A percentile compares a stretch with the other conserved stretches of the same genome.
Conservation (phyloP, 2,329 filamentous ascomycete species). For the Aspergillus sp. region DNA sequence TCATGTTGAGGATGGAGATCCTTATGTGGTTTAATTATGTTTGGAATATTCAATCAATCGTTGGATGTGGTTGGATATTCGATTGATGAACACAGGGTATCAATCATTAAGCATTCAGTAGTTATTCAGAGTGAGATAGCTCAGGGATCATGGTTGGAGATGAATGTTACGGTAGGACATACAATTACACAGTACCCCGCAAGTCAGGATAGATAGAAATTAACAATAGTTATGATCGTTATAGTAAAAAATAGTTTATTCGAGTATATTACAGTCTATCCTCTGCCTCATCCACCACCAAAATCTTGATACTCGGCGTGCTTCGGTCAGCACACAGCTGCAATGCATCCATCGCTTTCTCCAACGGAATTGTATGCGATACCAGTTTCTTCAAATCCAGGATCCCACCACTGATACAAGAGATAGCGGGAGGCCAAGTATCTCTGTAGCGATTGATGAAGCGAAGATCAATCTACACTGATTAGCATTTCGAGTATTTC, state of each 20-base stretch:
- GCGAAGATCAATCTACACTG: constrained; percentile 56
- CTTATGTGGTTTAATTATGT: too few relatives aligned
- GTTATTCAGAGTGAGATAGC: too few relatives aligned
- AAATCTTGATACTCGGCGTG: constrained; percentile 57
- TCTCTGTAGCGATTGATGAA: constrained; percentile 69
- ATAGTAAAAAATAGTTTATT: not conserved
- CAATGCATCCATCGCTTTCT: constrained; percentile 57
- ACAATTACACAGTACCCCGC: too few relatives aligned
- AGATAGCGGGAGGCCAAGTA: constrained; percentile 64
- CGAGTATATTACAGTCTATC: constrained; percentile 2
- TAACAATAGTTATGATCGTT: not conserved
- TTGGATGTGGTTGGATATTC: too few relatives aligned
- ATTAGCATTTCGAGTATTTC: not conserved
- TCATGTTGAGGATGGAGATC: too few relatives aligned
- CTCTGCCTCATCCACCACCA: constrained; percentile 51
- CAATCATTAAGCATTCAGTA: too few relatives aligned
- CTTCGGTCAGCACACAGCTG: constrained; percentile 48
- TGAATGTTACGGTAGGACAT: too few relatives aligned
- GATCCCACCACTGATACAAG: constrained; percentile 55
- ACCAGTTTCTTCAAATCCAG: constrained; percentile 60
- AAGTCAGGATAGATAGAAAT: too few relatives aligned
- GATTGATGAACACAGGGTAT: too few relatives aligned
- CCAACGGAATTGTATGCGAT: constrained; percentile 59
- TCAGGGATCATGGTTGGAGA: too few relatives aligned
- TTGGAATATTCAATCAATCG: too few relatives aligned